A percentile compares a stretch with the other conserved stretches of the same genome.
Evolutionary conservation across 345 rosid genomes (phyloP).

Genomic region (Citrus hindsii): DNA sequence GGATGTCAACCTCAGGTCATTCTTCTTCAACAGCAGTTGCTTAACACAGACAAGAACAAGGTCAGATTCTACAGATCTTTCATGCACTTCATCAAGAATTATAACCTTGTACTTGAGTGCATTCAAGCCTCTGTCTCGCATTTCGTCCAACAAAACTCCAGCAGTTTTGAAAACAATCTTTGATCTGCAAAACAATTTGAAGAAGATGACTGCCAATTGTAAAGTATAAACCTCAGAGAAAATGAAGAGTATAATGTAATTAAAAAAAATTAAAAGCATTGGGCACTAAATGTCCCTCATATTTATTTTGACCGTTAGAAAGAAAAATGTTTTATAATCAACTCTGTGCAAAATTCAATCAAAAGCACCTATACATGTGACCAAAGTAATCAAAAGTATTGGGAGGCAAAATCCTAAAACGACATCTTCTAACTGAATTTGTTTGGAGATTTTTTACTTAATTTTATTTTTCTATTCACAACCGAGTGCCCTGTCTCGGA

Average conservation of each 20-base stretch:
- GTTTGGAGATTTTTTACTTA: neutral
- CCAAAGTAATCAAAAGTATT: neutral
- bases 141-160: slow-evolving; percentile 90
- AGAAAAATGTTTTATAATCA: neutral
- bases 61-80: slow-evolving; percentile 96
- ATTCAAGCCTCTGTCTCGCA: slow-evolving; percentile 75
- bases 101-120: slow-evolving; percentile 89
- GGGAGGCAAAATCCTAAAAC: neutral
- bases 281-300: neutral
- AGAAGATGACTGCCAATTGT: neutral
- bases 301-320: neutral
- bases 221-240: neutral
- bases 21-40: slow-evolving; percentile 76
- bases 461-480: neutral
- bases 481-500: neutral
- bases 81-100: slow-evolving; percentile 98
- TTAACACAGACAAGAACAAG: slow-evolving; percentile 85
- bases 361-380: neutral
- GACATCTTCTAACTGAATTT: neutral
- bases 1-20: slow-evolving; percentile 60
- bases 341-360: neutral
- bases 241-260: neutral
- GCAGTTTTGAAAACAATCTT: slow-evolving; percentile 93
- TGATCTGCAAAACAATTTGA: slow-evolving; percentile 45
- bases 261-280: neutral